Conservation (phyloP, 148 eudicot species). For the Vaccinium corymbosum region DNA sequence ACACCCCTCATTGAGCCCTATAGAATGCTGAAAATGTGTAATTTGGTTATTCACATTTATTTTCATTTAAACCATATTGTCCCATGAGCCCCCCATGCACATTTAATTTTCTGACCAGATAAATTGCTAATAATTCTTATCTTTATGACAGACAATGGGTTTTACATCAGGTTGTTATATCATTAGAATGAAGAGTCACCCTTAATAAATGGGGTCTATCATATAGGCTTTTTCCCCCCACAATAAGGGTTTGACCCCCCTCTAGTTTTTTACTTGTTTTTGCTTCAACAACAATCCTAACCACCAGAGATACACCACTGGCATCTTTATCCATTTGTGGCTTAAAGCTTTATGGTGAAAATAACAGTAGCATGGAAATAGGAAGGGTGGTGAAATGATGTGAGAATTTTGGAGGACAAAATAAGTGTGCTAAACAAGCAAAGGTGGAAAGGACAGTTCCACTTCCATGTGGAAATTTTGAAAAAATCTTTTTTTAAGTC, state of each 20-base stretch:
- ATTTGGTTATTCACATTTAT: neutral
- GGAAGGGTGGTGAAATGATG: constrained; percentile 15
- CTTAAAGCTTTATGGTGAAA: constrained; percentile 24
- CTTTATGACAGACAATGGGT: constrained; percentile 6
- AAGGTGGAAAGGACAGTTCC: neutral
- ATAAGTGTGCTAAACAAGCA: constrained; percentile 27
- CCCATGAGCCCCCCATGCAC: neutral
- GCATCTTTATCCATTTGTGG: constrained; percentile 16
- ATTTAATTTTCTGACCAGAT: neutral
- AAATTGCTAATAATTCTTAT: neutral
- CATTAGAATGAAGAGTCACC: neutral
- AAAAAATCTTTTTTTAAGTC: neutral
- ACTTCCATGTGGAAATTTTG: neutral
- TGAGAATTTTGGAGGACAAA: neutral
- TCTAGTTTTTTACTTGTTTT: neutral
- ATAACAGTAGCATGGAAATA: constrained; percentile 19
- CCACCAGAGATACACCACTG: constrained; percentile 14
- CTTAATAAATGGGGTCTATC: neutral
- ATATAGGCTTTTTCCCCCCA: neutral
- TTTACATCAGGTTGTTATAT: constrained; percentile 27
- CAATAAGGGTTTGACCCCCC: neutral
- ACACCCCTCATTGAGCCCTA: constrained; percentile 2
- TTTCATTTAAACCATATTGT: constrained; percentile 6
- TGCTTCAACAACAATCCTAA: constrained; percentile 19
- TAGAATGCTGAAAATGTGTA: neutral